phyloP scores from a whole-genome alignment of 257 asterid species.

The Linderniella brevidens region DNA sequence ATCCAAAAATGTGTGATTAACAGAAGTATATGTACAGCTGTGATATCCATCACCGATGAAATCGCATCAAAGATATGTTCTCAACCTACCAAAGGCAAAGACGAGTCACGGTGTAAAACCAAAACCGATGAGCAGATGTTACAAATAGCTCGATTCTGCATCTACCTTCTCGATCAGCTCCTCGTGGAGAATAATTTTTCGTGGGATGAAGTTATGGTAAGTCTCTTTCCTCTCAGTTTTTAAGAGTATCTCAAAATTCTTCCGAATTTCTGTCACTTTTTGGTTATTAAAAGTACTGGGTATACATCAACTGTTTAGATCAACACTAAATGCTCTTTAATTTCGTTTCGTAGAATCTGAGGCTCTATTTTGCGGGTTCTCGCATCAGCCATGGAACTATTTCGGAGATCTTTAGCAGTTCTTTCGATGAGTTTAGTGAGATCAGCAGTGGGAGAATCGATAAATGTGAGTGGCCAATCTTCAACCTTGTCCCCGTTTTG shows the following conservation, averaged over 20 bases:
- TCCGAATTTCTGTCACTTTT: too few relatives aligned
- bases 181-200: slow-evolving; percentile 38
- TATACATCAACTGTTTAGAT: background rate
- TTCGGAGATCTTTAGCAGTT: slow-evolving; percentile 30
- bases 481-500: slow-evolving; percentile 63
- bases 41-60: slow-evolving; percentile 40
- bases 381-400: slow-evolving; percentile 26
- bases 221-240: slow-evolving; percentile 13
- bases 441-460: slow-evolving; percentile 23
- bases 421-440: slow-evolving; percentile 36
- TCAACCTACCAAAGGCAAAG: slow-evolving; percentile 8
- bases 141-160: slow-evolving; percentile 49
- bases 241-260: background rate
- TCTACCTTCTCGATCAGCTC: slow-evolving; percentile 38
- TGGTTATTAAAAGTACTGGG: background rate
- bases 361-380: slow-evolving; percentile 42
- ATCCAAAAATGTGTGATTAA: slow-evolving; percentile 39
- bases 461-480: slow-evolving; percentile 19
- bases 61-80: slow-evolving; percentile 31
- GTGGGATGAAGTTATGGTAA: slow-evolving; percentile 71
- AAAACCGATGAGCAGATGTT: slow-evolving; percentile 21
- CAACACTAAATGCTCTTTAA: too few relatives aligned
- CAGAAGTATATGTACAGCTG: slow-evolving; percentile 47
- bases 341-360: slow-evolving; percentile 40
- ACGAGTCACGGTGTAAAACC: slow-evolving; percentile 16